Base-by-base conservation (phyloP, 768 basidiomycete species). In the Pleurotus cornucopiae region DNA sequence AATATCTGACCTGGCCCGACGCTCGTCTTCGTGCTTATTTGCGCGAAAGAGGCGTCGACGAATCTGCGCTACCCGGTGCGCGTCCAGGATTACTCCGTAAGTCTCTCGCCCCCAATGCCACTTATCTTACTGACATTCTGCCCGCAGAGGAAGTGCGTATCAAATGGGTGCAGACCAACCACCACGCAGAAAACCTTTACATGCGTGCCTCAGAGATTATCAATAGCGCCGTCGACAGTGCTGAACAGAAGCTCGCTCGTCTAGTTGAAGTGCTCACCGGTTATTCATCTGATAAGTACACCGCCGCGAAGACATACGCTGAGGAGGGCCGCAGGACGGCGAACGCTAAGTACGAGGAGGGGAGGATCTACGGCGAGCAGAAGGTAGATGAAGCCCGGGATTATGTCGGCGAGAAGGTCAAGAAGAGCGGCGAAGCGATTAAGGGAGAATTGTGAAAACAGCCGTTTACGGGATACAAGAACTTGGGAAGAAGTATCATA, bases 1-100 rank as follows among this genome's bases (percentile, higher is more conserved):
- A 83, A 2, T 97, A 96, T 71, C 75, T 95, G 49, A 79, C 81
- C 7, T 98, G 96, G 96, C 91, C 92, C 11, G 95, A 98, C 64
- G 91, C 94, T 2, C 82, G 95, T 30, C 83, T 98, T 23, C 86
- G 94, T 46, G 93, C 89, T 1, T 97, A 91, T 71, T 80, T 98
- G 16, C 81, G 93, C 44, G 83, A 89, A 64, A 80, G 82, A 60
- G 89, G 88, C 48, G 64, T 96, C 25, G 74, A 79, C 59, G 92
- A 95, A 62, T 77, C 77, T n/a, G 73, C 76, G 48, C 75, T 91
- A 41, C 86, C 88, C 0, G 80, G 76, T 1, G 67, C 64, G 2
- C 83, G 94, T 37, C 83, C 90, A 0, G 86, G 86, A n/a, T 80
- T 97, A 16, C 78, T 98, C 34, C 90, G 89, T 88, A 64, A 39